A percentile compares a stretch with the other conserved stretches of the same genome.
phyloP scores from a whole-genome alignment of 2,329 filamentous ascomycete genomes.

The Dendrostoma leiphaemia region DNA sequence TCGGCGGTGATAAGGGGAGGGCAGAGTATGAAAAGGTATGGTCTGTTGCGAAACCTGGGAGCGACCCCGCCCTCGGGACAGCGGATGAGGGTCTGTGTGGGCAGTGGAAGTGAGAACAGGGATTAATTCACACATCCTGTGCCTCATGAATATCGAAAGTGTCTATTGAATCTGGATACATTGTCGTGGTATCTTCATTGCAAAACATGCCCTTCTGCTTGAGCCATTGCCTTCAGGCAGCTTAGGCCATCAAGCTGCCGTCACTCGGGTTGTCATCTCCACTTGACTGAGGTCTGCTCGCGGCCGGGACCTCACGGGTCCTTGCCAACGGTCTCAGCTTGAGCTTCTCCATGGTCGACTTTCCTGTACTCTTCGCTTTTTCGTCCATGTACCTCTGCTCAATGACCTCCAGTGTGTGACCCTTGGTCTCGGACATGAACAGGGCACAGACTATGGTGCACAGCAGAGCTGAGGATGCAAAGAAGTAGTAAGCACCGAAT shows the following conservation, averaged over 20 bases:
- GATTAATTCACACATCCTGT: background rate
- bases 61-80: slow-evolving; percentile 46
- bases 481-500: slow-evolving; percentile 45
- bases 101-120: slow-evolving; percentile 6
- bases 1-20: slow-evolving; percentile 43
- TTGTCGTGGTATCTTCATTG: too few relatives aligned
- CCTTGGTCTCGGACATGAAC: slow-evolving; percentile 43
- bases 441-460: slow-evolving; percentile 34
- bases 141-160: too few relatives aligned
- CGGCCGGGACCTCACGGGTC: background rate
- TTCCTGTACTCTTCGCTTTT: background rate
- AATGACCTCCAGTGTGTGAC: slow-evolving; percentile 40
- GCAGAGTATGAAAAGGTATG: slow-evolving; percentile 43
- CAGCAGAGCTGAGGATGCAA: slow-evolving; percentile 37
- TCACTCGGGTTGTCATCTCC: background rate
- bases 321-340: slow-evolving; percentile 6
- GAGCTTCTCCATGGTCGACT: slow-evolving; percentile 9
- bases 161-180: too few relatives aligned
- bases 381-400: slow-evolving; percentile 24
- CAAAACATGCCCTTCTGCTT: background rate
- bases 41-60: slow-evolving; percentile 40
- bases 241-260: background rate
- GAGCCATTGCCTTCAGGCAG: too few relatives aligned
- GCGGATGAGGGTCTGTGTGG: slow-evolving; percentile 10
- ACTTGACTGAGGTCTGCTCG: slow-evolving; percentile 2